Evolutionary conservation across 768 basidiomycete genomes (phyloP), one percentile per base, ranked within the genome.

Genomic region (Serendipita sp.): DNA sequence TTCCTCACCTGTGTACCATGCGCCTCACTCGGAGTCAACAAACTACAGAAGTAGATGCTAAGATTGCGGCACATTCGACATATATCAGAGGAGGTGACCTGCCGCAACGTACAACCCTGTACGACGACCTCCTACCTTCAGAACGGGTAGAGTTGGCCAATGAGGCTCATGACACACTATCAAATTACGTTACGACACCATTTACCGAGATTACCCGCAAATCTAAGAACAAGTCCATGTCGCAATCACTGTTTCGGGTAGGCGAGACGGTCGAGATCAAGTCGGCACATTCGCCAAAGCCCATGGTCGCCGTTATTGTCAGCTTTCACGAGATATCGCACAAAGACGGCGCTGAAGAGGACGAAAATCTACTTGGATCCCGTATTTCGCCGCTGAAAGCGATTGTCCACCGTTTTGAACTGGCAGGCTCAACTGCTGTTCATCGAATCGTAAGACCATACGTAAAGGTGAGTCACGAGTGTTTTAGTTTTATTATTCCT

Each of bases 191-290:
- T 67, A 67, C 34, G 56, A 67, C 64, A 45, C 62, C 34, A 69
- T 68, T 56, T 67, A 67, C 7, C n/a, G 63, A 2, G 4, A 48
- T 23, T 41, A 28, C 67, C 66, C 35, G 56, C 52, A n/a, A 47
- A 36, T n/a, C 35, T 47, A 23, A 52, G 32, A 64, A 51, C 58
- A 35, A 46, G 63, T 58, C 51, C 47, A 28, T 10, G 2, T 41
- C 41, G 51, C 16, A 63, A 56, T n/a, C 34, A 10, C 69, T 69
- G 11, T 89, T 80, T 69, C 71, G 68, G 1, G 73, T 87, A 3
- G 89, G 88, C 1, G 86, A 89, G 70, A 83, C 85, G 0, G 81
- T 90, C 2, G 77, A 84, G 41, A 76, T 90, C 18, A 75, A 81
- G 48, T 78, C 80, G 1, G 70, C 71, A 3, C 23, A 23, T 23